Base-by-base conservation (phyloP, 345 rosid genomes). In the Acer campestre region DNA sequence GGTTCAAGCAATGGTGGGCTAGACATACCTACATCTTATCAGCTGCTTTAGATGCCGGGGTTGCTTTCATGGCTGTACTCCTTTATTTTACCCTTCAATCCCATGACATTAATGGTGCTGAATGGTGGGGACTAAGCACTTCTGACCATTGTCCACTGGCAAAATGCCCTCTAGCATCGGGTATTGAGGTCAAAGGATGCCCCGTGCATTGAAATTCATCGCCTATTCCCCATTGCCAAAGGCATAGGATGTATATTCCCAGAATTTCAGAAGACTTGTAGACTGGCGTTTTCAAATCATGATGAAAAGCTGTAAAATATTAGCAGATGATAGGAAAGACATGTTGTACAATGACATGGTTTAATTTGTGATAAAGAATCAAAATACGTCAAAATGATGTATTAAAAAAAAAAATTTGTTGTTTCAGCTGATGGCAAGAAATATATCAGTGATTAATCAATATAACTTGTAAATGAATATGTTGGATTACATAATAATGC, bases 21-120 rank as follows among this genome's bases (percentile, higher is more conserved):
- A 81, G 88, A 62, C 87, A 92, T 70, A 94, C 78, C 71, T 92
- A 94, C 69, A 87, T 91, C 63, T 81, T 90, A 61, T 92, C 97
- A 2, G 97, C 97, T 10, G 97, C 88, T 49, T 61, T 94, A 67
- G 97, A 90, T 85, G 97, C 97, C 13, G 97, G 98, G 11, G 73
- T 94, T 18, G 93, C 96, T 0, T 85, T 89, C 75, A 87, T 92
- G 94, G 94, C 82, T 18, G 75, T 91, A 18, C 2, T 92, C 70
- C 81, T 94, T 42, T 94, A 76, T 79, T 86, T 92, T 10, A 22
- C 86, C 14, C 84, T 94, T 23, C 98, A 94, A 69, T 79, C 83
- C 68, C 61, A 78, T 20, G 84, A 88, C 7, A 83, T 91, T 62
- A 70, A 71, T 73, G 91, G 94, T 25, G 92, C 94, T 44, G 75